Percentiles rank a stretch among this genome's conserved stretches.
Evolutionary conservation across 108 stramenopile species (phyloP).

Genomic region (Cylindrotheca closterium): DNA sequence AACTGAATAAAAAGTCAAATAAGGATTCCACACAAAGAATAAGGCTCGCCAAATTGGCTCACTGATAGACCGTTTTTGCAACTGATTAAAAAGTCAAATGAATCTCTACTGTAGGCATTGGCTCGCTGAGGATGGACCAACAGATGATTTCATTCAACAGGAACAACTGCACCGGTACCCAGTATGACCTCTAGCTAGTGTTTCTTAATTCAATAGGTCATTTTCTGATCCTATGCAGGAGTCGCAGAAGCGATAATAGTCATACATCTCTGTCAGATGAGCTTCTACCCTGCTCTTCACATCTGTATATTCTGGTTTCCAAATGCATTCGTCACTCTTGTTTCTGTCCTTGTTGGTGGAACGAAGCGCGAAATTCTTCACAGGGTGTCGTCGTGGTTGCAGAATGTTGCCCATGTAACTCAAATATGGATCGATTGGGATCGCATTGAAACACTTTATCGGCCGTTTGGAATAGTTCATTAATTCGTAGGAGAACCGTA

Average conservation of each 20-base stretch:
- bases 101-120: too few relatives aligned
- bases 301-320: background rate
- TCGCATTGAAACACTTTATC: constrained; percentile 12
- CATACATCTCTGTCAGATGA: background rate
- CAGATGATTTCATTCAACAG: too few relatives aligned
- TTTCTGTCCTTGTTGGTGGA: background rate
- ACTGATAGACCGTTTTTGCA: too few relatives aligned
- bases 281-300: too few relatives aligned
- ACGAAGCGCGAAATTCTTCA: background rate
- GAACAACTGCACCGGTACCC: too few relatives aligned
- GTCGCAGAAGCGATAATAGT: background rate
- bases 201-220: too few relatives aligned
- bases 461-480: background rate
- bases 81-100: too few relatives aligned
- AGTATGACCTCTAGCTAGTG: too few relatives aligned
- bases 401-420: background rate
- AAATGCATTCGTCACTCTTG: background rate
- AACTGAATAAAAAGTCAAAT: too few relatives aligned
- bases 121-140: too few relatives aligned
- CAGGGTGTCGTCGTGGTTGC: background rate
- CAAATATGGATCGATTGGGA: constrained; percentile 6
- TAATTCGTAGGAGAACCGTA: background rate
- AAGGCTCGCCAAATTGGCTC: too few relatives aligned
- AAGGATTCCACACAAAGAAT: too few relatives aligned
- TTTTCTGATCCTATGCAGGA: background rate